A percentile compares a stretch with the other conserved stretches of the same genome.
Conservation (phyloP, 164 flowering plant species). For the grape (Vitis vinifera) region DNA sequence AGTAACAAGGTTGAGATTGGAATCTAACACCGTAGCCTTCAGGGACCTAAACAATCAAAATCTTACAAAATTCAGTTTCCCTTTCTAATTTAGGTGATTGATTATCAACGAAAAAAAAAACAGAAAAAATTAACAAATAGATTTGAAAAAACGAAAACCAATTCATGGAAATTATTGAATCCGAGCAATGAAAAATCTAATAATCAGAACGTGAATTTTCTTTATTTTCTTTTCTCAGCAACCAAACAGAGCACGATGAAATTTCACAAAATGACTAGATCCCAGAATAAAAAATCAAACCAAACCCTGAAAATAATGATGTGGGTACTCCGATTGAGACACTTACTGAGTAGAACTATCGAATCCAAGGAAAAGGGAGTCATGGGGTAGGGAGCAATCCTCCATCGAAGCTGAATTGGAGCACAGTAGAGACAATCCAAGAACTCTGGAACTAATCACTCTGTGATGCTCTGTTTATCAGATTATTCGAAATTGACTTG, state of each 20-base stretch:
- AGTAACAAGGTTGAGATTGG: conserved; percentile 60
- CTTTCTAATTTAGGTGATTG: not conserved
- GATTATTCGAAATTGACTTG: too few relatives aligned
- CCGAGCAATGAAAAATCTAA: too few relatives aligned
- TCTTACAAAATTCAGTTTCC: not conserved
- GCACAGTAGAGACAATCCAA: not conserved
- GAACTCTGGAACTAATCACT: too few relatives aligned
- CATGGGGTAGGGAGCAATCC: conserved; percentile 47
- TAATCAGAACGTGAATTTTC: too few relatives aligned
- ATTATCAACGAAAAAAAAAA: not conserved
- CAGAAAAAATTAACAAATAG: not conserved
- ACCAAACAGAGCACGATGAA: too few relatives aligned
- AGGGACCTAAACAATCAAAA: conserved; percentile 57
- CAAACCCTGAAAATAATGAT: too few relatives aligned
- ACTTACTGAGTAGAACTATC: conserved; percentile 76
- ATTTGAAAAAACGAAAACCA: too few relatives aligned
- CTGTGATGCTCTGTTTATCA: too few relatives aligned
- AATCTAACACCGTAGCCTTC: conserved; percentile 89
- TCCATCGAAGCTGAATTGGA: conserved; percentile 27
- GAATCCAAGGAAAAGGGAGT: conserved; percentile 59
- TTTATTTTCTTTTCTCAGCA: too few relatives aligned
- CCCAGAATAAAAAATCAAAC: too few relatives aligned
- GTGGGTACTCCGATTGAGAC: not conserved
- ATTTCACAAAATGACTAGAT: too few relatives aligned
- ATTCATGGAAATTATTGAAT: too few relatives aligned